Evolutionary conservation across 1,284 basidiomycete genomes (phyloP).

Genomic region (Fomitopsis palustris): DNA sequence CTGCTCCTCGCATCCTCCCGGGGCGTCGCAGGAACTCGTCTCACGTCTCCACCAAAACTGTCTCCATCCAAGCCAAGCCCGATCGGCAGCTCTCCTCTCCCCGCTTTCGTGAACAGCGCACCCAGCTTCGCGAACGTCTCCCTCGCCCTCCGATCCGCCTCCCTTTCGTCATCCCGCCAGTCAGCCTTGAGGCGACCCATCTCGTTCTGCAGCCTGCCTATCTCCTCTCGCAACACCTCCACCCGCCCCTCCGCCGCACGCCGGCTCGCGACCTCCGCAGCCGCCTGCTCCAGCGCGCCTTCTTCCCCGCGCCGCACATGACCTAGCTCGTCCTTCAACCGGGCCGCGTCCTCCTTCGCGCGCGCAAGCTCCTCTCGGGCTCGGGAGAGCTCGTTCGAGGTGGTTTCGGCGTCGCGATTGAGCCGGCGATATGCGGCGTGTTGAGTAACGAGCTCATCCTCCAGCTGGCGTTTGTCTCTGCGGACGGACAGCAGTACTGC

Average conservation of each 20-base stretch:
- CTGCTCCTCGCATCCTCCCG: background rate
- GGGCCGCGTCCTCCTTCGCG: slow-evolving; percentile 30
- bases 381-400: slow-evolving; percentile 26
- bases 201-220: slow-evolving; percentile 5
- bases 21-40: background rate
- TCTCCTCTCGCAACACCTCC: slow-evolving; percentile 17
- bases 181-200: slow-evolving; percentile 4
- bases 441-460: slow-evolving; percentile 40
- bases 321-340: slow-evolving; percentile 25
- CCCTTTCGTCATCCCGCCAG: background rate
- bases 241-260: slow-evolving; percentile 35
- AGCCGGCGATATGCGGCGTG: slow-evolving; percentile 40
- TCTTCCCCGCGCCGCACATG: slow-evolving; percentile 33
- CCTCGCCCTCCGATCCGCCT: slow-evolving; percentile 15
- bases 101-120: slow-evolving; percentile 17
- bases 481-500: slow-evolving; percentile 31
- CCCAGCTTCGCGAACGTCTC: slow-evolving; percentile 22
- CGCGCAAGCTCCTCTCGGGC: slow-evolving; percentile 33
- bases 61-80: background rate
- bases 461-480: slow-evolving; percentile 43
- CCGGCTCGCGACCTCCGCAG: slow-evolving; percentile 37
- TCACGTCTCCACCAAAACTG: background rate
- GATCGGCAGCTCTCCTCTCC: slow-evolving; percentile 17
- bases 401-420: slow-evolving; percentile 25
- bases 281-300: slow-evolving; percentile 36